These are phyloP conservation scores for Termitomyces bulborhizus DNA, from an alignment of 768 basidiomycete genomes.

Conservation along the genomic window DNA sequence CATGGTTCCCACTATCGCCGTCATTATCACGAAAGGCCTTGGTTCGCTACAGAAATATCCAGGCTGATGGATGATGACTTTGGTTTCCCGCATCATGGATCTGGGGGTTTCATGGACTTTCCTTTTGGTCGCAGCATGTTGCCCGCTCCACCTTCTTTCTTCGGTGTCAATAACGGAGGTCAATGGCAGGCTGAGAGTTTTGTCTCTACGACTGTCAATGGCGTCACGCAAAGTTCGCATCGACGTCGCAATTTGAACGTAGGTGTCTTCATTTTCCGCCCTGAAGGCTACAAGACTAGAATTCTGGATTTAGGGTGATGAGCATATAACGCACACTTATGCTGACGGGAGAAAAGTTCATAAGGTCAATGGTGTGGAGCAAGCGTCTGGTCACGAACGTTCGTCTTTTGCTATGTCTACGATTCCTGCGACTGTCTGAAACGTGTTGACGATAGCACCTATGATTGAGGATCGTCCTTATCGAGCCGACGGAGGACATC, in stretches of 20 bases:
- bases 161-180: conserved; percentile 16
- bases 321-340: conserved; percentile 59
- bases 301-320: conserved; percentile 51
- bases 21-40: conserved; percentile 21
- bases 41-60: conserved; percentile 23
- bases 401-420: conserved; percentile 6
- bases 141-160: conserved; percentile 16
- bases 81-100: conserved; percentile 27
- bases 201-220: conserved; percentile 55
- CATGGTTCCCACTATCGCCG: conserved; percentile 18
- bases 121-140: conserved; percentile 13
- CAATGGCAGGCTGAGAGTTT: conserved; percentile 52
- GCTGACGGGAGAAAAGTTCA: conserved; percentile 62
- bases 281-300: conserved; percentile 2
- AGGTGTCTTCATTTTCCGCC: conserved; percentile 19
- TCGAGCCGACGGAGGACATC: conserved; percentile 9
- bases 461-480: conserved; percentile 12
- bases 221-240: conserved; percentile 57
- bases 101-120: conserved; percentile 19
- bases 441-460: conserved; percentile 1
- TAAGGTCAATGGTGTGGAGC: conserved; percentile 65
- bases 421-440: not conserved
- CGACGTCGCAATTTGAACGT: conserved; percentile 53
- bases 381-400: conserved; percentile 19
- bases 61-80: conserved; percentile 25